Evolutionary conservation across 2,329 filamentous ascomycete species (phyloP).

Genomic region (Cytospora paraplurivora): DNA sequence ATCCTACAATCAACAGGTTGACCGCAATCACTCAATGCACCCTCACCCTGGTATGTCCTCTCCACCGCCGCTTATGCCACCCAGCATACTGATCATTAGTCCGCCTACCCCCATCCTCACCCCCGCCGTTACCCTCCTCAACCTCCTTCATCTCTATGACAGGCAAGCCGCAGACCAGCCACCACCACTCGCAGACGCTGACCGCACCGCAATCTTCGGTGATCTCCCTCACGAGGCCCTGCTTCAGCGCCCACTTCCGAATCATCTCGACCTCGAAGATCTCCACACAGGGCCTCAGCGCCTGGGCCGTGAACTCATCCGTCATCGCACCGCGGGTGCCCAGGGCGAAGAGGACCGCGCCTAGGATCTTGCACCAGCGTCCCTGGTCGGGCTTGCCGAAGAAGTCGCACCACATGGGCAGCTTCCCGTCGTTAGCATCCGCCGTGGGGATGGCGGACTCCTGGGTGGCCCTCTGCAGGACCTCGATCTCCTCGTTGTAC

Average conservation of each 20-base stretch:
- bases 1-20: neutral
- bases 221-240: slow-evolving; percentile 53
- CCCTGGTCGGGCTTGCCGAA: slow-evolving; percentile 59
- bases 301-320: slow-evolving; percentile 53
- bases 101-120: neutral
- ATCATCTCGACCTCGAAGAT: slow-evolving; percentile 63
- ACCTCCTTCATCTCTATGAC: slow-evolving; percentile 16
- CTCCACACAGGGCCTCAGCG: slow-evolving; percentile 61
- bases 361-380: slow-evolving; percentile 66
- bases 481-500: slow-evolving; percentile 38
- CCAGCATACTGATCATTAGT: slow-evolving; percentile 23
- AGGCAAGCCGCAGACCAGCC: slow-evolving; percentile 54
- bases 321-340: slow-evolving; percentile 63
- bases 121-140: neutral
- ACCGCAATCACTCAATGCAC: slow-evolving; percentile 9
- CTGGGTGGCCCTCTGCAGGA: slow-evolving; percentile 33
- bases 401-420: slow-evolving; percentile 75
- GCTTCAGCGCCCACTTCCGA: slow-evolving; percentile 58
- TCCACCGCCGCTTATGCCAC: slow-evolving; percentile 22
- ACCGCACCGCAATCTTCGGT: slow-evolving; percentile 36
- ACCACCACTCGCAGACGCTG: slow-evolving; percentile 66
- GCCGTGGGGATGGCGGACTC: slow-evolving; percentile 44
- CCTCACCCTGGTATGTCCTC: slow-evolving; percentile 23
- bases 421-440: slow-evolving; percentile 46
- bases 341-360: slow-evolving; percentile 62